A percentile compares a stretch with the other conserved stretches of the same genome.
phyloP scores from a whole-genome alignment of 2,329 filamentous ascomycete genomes.

The Cordyceps fumosorosea region DNA sequence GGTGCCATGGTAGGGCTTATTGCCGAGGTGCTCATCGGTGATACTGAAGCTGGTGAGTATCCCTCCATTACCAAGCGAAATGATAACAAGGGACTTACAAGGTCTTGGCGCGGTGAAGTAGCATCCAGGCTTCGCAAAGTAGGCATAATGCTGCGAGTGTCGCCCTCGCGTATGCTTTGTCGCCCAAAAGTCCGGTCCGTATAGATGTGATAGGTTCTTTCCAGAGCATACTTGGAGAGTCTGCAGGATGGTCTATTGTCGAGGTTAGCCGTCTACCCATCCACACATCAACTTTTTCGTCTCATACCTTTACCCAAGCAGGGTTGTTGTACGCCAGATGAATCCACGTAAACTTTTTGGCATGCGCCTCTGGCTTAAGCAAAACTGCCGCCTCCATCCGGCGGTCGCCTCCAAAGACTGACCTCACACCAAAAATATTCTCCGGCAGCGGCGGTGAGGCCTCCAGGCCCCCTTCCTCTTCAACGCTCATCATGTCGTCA shows the following conservation, averaged over 20 bases:
- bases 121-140: slow-evolving; percentile 42
- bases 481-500: slow-evolving; percentile 15
- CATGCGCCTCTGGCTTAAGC: slow-evolving; percentile 26
- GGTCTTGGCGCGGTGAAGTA: slow-evolving; percentile 36
- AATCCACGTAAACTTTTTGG: slow-evolving; percentile 50
- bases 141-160: slow-evolving; percentile 43
- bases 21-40: slow-evolving; percentile 28
- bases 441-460: slow-evolving; percentile 27
- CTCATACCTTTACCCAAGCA: slow-evolving; percentile 47
- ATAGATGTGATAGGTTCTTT: slow-evolving; percentile 32
- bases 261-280: slow-evolving; percentile 16
- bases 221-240: slow-evolving; percentile 33
- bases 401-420: not conserved
- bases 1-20: slow-evolving; percentile 25
- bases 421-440: slow-evolving; percentile 25
- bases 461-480: slow-evolving; percentile 18
- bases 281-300: slow-evolving; percentile 8
- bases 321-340: slow-evolving; percentile 53
- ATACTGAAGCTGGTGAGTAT: slow-evolving; percentile 21
- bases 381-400: slow-evolving; percentile 25
- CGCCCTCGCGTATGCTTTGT: slow-evolving; percentile 41
- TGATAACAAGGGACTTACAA: slow-evolving; percentile 19
- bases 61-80: no score
- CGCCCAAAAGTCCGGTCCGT: slow-evolving; percentile 42
- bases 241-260: slow-evolving; percentile 35